Base-by-base conservation (phyloP, 1,139 yeast genomes). In the Candida anutae region DNA sequence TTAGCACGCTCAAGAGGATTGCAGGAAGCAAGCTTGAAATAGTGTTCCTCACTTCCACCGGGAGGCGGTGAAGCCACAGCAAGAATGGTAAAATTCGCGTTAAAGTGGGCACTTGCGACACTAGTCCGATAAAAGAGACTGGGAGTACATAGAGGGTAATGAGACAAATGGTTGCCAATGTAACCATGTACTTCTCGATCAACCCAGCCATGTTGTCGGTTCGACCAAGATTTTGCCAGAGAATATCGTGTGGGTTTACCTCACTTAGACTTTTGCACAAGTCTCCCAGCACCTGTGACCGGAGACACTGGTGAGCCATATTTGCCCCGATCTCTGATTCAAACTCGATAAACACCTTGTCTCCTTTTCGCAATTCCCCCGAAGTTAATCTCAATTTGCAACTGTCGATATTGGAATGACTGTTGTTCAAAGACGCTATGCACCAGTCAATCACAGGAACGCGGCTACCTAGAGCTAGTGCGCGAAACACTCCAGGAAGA, bases 81-180 rank as follows among this genome's bases (percentile, higher is more conserved):
- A 77, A 51, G 29, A 71, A 60, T 4, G 83, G 83, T 23, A 78
- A 49, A 21, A 74, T 46, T 15, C 62, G 61, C 1, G 78, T 68
- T 27, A 77, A 42, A 35, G 73, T 62, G 0, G 84, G 82, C 4
- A 77, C 55, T 38, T 79, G 85, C 0, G 85, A 73, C 1, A 80
- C 53, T 10, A 79, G 52, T 0, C 85, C 84, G 27, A 80, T 71
- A 35, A 77, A 62, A 1, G 85, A 79, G 1, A 80, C 85, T 0
- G 93, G 93, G 1, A 79, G 50, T 2, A 77, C 77, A 69, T 84
- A 80, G 6, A 77, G 61, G 2, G 77, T 46, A 4, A 74, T 72
- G 0, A 77, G 54, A 5, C 60, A 33, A 9, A 73, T 52, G 24
- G 71, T 61, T 3, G 69, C 23, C 2, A 67, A 32, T 21, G 63